Evolutionary conservation across 2,329 filamentous ascomycete genomes (phyloP).

Genomic region (Aureobasidium lini): DNA sequence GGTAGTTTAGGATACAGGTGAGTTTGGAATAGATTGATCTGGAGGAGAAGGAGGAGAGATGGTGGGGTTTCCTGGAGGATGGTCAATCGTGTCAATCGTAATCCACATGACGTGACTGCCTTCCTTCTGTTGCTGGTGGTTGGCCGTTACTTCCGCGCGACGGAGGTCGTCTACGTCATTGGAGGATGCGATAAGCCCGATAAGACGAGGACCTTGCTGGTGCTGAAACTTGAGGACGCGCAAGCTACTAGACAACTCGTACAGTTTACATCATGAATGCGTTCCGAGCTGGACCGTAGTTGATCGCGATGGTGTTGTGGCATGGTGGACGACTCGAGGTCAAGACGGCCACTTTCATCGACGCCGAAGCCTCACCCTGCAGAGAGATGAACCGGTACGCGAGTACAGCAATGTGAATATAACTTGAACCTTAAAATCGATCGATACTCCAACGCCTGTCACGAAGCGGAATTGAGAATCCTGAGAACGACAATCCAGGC

Average conservation of each 20-base stretch:
- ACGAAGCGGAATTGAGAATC: neutral
- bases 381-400: no score
- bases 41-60: conserved; percentile 3
- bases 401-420: no score
- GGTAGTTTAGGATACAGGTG: neutral
- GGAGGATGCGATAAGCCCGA: neutral
- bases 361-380: no score
- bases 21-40: neutral
- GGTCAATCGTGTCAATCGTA: neutral
- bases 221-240: neutral
- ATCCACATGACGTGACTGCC: neutral
- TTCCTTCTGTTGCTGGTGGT: neutral
- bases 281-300: no score
- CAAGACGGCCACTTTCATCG: neutral
- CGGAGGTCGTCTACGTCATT: neutral
- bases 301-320: no score
- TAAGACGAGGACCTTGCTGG: neutral
- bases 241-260: neutral
- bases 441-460: conserved; percentile 4
- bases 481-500: conserved; percentile 3
- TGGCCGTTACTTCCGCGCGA: neutral
- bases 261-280: no score
- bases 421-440: neutral
- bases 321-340: neutral
- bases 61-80: neutral